Percentiles rank a stretch among this genome's conserved stretches.
Evolutionary conservation across 2,329 filamentous ascomycete species (phyloP).

Genomic region (Scleromitrula shiraiana): DNA sequence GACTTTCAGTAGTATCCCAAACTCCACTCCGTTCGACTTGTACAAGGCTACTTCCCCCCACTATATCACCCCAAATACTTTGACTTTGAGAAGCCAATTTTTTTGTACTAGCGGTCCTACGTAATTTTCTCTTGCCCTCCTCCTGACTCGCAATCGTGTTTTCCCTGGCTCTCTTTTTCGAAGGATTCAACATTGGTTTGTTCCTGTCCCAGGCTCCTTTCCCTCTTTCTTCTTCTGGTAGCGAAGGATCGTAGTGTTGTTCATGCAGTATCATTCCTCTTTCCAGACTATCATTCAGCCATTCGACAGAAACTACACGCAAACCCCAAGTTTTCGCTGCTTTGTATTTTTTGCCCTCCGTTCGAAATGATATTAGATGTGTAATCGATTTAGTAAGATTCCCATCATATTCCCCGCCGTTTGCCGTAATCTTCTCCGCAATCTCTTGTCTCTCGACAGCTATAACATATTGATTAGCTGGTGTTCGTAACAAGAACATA

Average conservation of each 20-base stretch:
- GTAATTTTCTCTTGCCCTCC: slow-evolving; percentile 68
- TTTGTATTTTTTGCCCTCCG: slow-evolving; percentile 82
- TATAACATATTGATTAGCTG: slow-evolving; percentile 30
- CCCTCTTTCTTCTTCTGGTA: slow-evolving; percentile 65
- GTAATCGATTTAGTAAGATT: slow-evolving; percentile 82
- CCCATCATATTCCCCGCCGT: slow-evolving; percentile 79
- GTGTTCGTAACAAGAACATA: slow-evolving; percentile 11
- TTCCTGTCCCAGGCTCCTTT: slow-evolving; percentile 64
- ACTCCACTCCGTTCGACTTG: slow-evolving; percentile 24
- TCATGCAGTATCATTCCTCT: slow-evolving; percentile 91
- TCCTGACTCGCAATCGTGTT: slow-evolving; percentile 38
- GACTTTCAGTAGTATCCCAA: slow-evolving; percentile 20
- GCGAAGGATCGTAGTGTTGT: slow-evolving; percentile 66
- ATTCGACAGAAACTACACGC: slow-evolving; percentile 70
- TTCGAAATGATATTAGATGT: slow-evolving; percentile 72
- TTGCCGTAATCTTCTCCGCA: slow-evolving; percentile 50
- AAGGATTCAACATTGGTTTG: slow-evolving; percentile 37
- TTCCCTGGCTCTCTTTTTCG: slow-evolving; percentile 54
- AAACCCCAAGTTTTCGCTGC: slow-evolving; percentile 80
- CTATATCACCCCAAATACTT: slow-evolving; percentile 85
- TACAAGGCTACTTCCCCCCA: slow-evolving; percentile 39
- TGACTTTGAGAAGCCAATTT: slow-evolving; percentile 72
- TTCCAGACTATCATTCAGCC: slow-evolving; percentile 75
- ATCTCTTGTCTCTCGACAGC: slow-evolving; percentile 62
- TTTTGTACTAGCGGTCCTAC: slow-evolving; percentile 81